Base-by-base conservation (phyloP, 768 basidiomycete genomes). In the Serendipita vermifera region DNA sequence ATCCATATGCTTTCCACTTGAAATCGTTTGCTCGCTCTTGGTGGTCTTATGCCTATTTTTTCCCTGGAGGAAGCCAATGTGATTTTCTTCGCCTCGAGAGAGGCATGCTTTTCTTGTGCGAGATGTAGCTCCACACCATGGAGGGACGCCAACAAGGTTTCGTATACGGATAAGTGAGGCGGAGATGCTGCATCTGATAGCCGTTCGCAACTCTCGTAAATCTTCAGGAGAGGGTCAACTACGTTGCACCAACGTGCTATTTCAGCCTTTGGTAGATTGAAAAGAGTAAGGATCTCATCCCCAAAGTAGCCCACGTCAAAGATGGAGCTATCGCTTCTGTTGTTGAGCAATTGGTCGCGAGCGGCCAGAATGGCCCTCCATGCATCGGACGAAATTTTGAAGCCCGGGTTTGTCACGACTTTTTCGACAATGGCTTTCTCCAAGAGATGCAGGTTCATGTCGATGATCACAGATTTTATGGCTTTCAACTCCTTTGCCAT, bases 1-100 rank as follows among this genome's bases (percentile, higher is more conserved):
- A 67, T 60, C 74, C 77, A 78, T 54, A 81, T 71, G 0, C 80
- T 80, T 63, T 84, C 82, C 5, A 83, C 77, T 9, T 74, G 60
- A 66, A 79, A 81, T 33, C 80, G 72, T 39, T 71, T 71, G 64
- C 83, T 81, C 0, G 79, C 80, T 5, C 72, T 73, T 3, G 80
- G 83, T 40, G 72, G 74, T 0, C 75, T 72, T 60, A 77, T 77
- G 0, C 82, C 83, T 17, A 84, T 72, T 43, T 75, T 68, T 39
- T 72, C 64, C 59, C 65, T 73, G 0, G 81, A 78, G 38, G 74
- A 65, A 17, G 72, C 70, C 71, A 82, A 72, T 2, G 80, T 79
- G 57, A 74, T 62, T 54, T 75, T 71, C 58, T 73, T 61, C 0
- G 77, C 79, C 17, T 69, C 62, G 32, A 70, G 64, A 2, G 77